Evolutionary conservation across 768 basidiomycete genomes (phyloP), one percentile per base, ranked within the genome.

Genomic region (Exidia glandulosa): DNA sequence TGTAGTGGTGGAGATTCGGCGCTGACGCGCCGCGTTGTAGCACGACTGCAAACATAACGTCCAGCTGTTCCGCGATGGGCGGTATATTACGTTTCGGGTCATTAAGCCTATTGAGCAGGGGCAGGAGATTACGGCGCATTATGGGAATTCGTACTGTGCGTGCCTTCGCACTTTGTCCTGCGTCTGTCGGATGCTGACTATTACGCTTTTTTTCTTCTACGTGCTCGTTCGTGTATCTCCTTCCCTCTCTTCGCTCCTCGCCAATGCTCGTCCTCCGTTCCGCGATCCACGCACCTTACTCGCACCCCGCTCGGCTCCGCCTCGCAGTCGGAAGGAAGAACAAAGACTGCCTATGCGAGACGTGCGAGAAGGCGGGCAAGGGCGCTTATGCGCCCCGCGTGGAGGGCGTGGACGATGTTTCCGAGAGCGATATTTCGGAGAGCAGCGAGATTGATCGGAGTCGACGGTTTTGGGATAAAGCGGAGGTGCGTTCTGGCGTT

Each of bases 41-140:
- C 90, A 93, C 70, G 90, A 93, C 70, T 93, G 90, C 70, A 83
- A 90, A 61, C 88, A 92, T 66, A 93, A 93, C 70, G 89, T 87
- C 57, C 90, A 92, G 66, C 77, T 93, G 59, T 90, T 92, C 68
- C 88, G 90, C 52, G 88, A 90, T 74, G 90, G 90, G 54, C 83
- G 84, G 69, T 90, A 90, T 68, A 92, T 93, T 73, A 92, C 91
- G 30, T 93, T 93, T 73, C 83, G 88, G 45, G 87, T 88, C 60
- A 78, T 91, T 69, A 81, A 84, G 71, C 80, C 84, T 59, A 91
- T 93, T 67, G 77, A 79, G 47, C 74, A 87, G 29, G 90, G 90
- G 32, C 90, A 93, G 72, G 90, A 93, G 72, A 86, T 93, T 52
- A 90, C 90, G 32, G 90, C 90, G 47, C 88, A 90, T 70, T 93